Base-by-base conservation (phyloP, 345 rosid genomes). In the Melastoma malabathricum region DNA sequence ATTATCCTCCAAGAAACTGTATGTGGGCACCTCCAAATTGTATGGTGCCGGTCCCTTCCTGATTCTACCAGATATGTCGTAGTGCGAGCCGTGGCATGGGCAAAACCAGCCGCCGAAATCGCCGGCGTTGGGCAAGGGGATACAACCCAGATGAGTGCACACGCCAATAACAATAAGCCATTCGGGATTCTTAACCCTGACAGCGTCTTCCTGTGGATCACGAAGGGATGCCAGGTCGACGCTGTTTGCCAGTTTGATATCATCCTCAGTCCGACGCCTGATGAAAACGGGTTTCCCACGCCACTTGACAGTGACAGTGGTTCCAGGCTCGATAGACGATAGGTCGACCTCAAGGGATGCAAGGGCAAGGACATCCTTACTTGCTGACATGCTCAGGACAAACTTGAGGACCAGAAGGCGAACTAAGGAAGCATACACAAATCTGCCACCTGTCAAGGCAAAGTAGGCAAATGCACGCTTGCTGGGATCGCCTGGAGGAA, bases 341-440 rank as follows among this genome's bases (percentile, higher is more conserved):
- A 79, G 73, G 63, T 79, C 85, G 48, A 79, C 82, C 82, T 79
- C 85, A 41, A 76, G 75, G 63, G 82, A 73, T 18, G 85, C 85
- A 38, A 75, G 66, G 43, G 85, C 85, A 59, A 79, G 82, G 39
- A 76, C 82, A 49, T 79, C 85, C 48, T 73, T 76, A 67, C 79
- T 75, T 4, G 85, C 85, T 15, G 85, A 75, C 85, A 79, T 79
- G 68, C 82, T 79, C 47, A 79, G 59, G 49, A 79, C 81, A 59
- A 79, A 69, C 74, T 79, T 79, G 60, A 79, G 85, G 59, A 79
- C 17, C 59, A 75, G 61, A 51, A 79, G 81, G 34, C 85, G 81
- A 54, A 75, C 56, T 52, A 79, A 51, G 12, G 85, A 79, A 31
- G 85, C 85, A 68, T 79, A 79, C 25, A 73, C 81, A 41, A 79